These are phyloP conservation scores for Arabidopsis hybrid DNA, from an alignment of 441 rosid genomes.

Conservation along the genomic window DNA sequence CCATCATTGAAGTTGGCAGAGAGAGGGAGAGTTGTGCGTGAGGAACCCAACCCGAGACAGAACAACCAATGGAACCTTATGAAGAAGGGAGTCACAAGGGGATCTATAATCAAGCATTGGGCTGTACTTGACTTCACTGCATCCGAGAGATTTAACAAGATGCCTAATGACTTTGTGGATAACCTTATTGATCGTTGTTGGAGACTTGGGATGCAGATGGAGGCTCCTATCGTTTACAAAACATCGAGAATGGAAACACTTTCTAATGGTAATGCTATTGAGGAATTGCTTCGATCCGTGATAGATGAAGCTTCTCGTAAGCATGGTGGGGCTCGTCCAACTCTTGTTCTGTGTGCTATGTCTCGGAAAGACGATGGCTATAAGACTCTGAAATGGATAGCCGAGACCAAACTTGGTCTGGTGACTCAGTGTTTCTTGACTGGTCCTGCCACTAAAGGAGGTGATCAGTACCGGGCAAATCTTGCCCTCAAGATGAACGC, in stretches of 20 bases:
- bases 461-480: conserved; percentile 74
- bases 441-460: conserved; percentile 44
- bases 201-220: conserved; percentile 70
- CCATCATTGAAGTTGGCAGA: conserved; percentile 68
- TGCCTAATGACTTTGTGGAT: conserved; percentile 45
- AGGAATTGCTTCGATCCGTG: conserved; percentile 49
- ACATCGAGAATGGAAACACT: conserved; percentile 55
- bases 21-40: conserved; percentile 49
- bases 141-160: conserved; percentile 41
- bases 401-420: conserved; percentile 75
- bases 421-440: conserved; percentile 87
- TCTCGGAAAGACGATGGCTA: conserved; percentile 65
- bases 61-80: conserved; percentile 85
- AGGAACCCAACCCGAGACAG: conserved; percentile 58
- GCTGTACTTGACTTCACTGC: conserved; percentile 71
- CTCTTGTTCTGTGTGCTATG: conserved; percentile 81
- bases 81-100: conserved; percentile 65
- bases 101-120: conserved; percentile 71
- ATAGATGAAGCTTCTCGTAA: conserved; percentile 40
- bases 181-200: conserved; percentile 56
- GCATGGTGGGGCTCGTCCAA: conserved; percentile 46
- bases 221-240: conserved; percentile 49
- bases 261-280: conserved; percentile 50
- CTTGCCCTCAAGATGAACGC: conserved; percentile 88
- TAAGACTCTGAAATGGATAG: conserved; percentile 80